Evolutionary conservation across 805 yeast species (phyloP).

Genomic region (Spathaspora arborariae): DNA sequence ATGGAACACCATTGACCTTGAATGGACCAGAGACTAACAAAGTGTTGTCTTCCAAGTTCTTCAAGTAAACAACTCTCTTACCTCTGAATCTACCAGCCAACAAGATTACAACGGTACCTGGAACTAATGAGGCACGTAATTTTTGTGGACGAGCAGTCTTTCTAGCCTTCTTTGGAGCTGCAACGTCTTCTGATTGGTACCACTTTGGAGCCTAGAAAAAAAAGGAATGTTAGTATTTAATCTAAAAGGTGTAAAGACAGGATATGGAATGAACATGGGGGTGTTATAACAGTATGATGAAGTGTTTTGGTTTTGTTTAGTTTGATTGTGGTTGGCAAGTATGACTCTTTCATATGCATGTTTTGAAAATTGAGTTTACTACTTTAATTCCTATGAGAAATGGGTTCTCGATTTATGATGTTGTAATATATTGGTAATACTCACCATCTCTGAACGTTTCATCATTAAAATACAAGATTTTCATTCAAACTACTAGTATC

Average conservation of each 20-base stretch:
- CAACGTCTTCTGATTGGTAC: conserved; percentile 91
- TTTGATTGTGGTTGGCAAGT: neutral
- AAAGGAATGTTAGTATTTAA: conserved; percentile 12
- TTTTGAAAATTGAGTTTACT: neutral
- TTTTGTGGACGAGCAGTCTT: conserved; percentile 90
- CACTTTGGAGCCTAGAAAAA: conserved; percentile 69
- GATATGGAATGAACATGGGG: neutral
- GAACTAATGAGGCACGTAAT: conserved; percentile 92
- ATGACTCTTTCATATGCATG: neutral
- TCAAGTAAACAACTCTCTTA: conserved; percentile 98
- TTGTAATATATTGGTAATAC: too few relatives aligned
- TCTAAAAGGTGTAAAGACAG: conserved; percentile 8
- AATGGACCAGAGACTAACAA: conserved; percentile 97
- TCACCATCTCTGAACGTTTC: too few relatives aligned
- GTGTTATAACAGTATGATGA: neutral
- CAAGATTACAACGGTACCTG: conserved; percentile 96
- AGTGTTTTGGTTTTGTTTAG: too few relatives aligned
- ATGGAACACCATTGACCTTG: conserved; percentile 99
- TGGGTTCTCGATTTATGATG: too few relatives aligned
- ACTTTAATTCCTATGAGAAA: too few relatives aligned
- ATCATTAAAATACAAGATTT: too few relatives aligned
- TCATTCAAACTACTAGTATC: neutral
- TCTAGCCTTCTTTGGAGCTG: conserved; percentile 86
- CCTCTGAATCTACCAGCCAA: conserved; percentile 99
- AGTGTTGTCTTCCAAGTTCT: conserved; percentile 96